Evolutionary conservation across 352 stramenopile species (phyloP).

Genomic region (Globisporangium takayamanum): DNA sequence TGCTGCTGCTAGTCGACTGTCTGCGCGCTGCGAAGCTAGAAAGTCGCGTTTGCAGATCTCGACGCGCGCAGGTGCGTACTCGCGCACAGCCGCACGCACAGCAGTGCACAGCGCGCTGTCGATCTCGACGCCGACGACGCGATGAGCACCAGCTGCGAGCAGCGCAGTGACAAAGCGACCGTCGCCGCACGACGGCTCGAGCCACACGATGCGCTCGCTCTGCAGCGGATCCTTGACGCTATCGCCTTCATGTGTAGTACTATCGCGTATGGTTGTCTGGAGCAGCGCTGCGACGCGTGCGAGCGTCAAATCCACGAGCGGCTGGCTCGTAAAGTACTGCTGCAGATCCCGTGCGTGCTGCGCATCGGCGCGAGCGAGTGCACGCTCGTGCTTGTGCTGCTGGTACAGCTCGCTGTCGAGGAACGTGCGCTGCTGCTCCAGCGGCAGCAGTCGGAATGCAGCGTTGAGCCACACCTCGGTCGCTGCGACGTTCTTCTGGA

Average conservation of each 20-base stretch:
- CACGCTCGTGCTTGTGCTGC: slow-evolving; percentile 19
- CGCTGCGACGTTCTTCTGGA: slow-evolving; percentile 50
- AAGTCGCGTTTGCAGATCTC: slow-evolving; percentile 46
- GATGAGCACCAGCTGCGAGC: slow-evolving; percentile 25
- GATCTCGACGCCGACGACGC: slow-evolving; percentile 56
- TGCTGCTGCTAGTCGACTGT: not conserved
- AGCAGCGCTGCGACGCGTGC: slow-evolving; percentile 18
- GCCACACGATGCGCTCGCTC: slow-evolving; percentile 29
- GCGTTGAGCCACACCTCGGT: slow-evolving; percentile 55
- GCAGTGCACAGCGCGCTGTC: slow-evolving; percentile 23
- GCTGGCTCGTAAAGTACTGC: slow-evolving; percentile 62
- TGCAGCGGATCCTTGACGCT: not conserved
- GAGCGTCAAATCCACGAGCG: slow-evolving; percentile 39
- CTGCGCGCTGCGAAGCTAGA: slow-evolving; percentile 25
- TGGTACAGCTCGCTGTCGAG: slow-evolving; percentile 46
- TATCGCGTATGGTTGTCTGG: not conserved
- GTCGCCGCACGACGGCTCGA: slow-evolving; percentile 73
- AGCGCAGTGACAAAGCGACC: slow-evolving; percentile 45
- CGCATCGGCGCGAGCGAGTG: slow-evolving; percentile 14
- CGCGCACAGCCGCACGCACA: slow-evolving; percentile 8
- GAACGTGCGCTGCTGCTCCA: slow-evolving; percentile 28
- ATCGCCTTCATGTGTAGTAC: not conserved
- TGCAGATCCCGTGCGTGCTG: slow-evolving; percentile 52
- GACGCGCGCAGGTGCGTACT: slow-evolving; percentile 7
- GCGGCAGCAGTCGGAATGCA: slow-evolving; percentile 24